Evolutionary conservation across 1,284 basidiomycete species (phyloP).

Genomic region (Exsudoporus floridanus): DNA sequence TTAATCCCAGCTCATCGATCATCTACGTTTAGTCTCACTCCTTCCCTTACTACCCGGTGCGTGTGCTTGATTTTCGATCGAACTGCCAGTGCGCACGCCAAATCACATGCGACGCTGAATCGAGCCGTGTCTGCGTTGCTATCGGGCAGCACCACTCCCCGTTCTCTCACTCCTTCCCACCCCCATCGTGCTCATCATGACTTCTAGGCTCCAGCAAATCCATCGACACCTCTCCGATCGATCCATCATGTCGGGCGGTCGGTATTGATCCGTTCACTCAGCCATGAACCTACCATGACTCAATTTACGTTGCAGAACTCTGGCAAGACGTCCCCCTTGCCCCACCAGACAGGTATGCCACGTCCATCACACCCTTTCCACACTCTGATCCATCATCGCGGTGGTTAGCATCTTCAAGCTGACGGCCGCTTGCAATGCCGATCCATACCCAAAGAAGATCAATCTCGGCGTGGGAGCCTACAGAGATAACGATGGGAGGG

Average conservation of each 20-base stretch:
- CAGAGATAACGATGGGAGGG: constrained; percentile 80
- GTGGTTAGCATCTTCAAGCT: constrained; percentile 84
- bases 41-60: constrained; percentile 5
- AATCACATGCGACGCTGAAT: constrained; percentile 28
- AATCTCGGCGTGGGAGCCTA: constrained; percentile 93
- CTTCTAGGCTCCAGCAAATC: constrained; percentile 55
- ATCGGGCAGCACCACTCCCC: too few species aligned
- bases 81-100: not conserved
- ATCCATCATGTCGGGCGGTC: constrained; percentile 51
- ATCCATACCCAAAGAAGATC: constrained; percentile 79
- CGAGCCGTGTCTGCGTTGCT: not conserved
- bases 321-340: constrained; percentile 77
- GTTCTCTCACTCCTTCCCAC: not conserved
- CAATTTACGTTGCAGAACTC: constrained; percentile 47
- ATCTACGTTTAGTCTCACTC: not conserved
- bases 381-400: constrained; percentile 4
- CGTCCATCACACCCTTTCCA: constrained; percentile 1
- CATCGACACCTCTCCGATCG: constrained; percentile 41
- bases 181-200: constrained; percentile 38
- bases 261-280: constrained; percentile 21
- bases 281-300: not conserved
- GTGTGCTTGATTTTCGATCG: constrained; percentile 1
- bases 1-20: constrained; percentile 1
- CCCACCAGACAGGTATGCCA: constrained; percentile 69
- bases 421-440: constrained; percentile 84